A percentile compares a stretch with the other conserved stretches of the same genome.
Conservation (phyloP, 164 flowering plant genomes). For the Aristolochia californica region DNA sequence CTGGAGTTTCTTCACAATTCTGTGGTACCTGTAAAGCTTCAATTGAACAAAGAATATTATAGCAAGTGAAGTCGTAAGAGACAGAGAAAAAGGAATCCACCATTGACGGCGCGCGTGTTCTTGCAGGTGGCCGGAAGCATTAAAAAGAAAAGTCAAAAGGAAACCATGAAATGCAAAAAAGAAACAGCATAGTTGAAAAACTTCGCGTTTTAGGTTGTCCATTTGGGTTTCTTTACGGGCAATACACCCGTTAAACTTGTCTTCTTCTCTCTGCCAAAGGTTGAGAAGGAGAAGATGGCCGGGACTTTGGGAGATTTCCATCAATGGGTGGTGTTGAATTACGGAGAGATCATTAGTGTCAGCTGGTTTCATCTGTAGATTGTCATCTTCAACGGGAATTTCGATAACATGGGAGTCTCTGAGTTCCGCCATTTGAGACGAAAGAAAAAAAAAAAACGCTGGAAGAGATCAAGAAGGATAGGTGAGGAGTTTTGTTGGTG, state of each 20-base stretch:
- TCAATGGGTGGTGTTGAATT: conserved; percentile 72
- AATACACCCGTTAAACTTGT: conserved; percentile 39
- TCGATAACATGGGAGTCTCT: conserved; percentile 58
- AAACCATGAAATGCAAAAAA: conserved; percentile 57
- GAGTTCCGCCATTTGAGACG: conserved; percentile 34
- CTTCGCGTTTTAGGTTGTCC: conserved; percentile 24
- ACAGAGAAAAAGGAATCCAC: conserved; percentile 63
- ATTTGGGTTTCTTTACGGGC: conserved; percentile 43
- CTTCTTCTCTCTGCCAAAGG: conserved; percentile 87
- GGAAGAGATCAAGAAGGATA: neutral
- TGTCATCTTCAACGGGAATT: conserved; percentile 61
- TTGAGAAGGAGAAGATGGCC: conserved; percentile 91
- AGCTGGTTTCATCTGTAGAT: conserved; percentile 16
- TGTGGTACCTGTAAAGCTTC: conserved; percentile 60
- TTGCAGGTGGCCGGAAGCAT: conserved; percentile 25
- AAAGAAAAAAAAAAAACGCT: neutral
- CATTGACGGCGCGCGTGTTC: conserved; percentile 34
- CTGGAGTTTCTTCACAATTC: conserved; percentile 42
- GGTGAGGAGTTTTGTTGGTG: neutral
- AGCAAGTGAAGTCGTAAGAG: conserved; percentile 36
- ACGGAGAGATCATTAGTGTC: conserved; percentile 17
- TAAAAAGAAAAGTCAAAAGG: conserved; percentile 47
- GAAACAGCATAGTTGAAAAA: conserved; percentile 36
- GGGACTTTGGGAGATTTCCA: conserved; percentile 77
- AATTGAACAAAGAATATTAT: conserved; percentile 49